phyloP scores from a whole-genome alignment of 2,329 filamentous ascomycete genomes.

The Colletotrichum spinosum region DNA sequence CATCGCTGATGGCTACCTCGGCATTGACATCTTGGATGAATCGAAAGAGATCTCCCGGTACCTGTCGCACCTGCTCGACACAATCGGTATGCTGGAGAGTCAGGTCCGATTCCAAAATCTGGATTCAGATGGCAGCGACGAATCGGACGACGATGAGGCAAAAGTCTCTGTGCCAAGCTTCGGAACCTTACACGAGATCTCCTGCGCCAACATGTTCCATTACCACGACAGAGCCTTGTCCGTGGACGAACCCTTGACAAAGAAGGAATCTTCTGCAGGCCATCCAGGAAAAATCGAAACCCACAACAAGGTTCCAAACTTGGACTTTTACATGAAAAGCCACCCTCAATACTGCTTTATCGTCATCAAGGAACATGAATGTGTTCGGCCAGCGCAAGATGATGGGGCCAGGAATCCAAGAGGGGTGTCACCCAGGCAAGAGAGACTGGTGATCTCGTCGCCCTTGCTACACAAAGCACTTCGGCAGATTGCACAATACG shows the following conservation, averaged over 20 bases:
- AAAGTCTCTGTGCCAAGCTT: no score
- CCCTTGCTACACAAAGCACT: no score
- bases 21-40: neutral
- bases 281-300: neutral
- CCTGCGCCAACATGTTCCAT: constrained; percentile 2
- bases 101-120: neutral
- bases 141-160: neutral
- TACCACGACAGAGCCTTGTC: neutral
- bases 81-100: constrained; percentile 4
- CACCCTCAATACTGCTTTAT: neutral
- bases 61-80: constrained; percentile 14
- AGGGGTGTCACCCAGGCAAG: no score
- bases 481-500: no score
- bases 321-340: neutral
- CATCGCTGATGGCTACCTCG: neutral
- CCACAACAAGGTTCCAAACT: neutral
- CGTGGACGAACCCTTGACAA: neutral
- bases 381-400: no score
- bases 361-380: constrained; percentile 8
- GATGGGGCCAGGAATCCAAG: no score
- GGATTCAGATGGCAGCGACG: neutral
- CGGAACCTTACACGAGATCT: constrained; percentile 1
- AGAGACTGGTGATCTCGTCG: no score
- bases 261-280: neutral
- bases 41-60: neutral